Percentiles rank a stretch among this genome's conserved stretches.
These are phyloP conservation scores for Gossypium schwendimanii DNA, from an alignment of 441 rosid species.

Conservation along the genomic window DNA sequence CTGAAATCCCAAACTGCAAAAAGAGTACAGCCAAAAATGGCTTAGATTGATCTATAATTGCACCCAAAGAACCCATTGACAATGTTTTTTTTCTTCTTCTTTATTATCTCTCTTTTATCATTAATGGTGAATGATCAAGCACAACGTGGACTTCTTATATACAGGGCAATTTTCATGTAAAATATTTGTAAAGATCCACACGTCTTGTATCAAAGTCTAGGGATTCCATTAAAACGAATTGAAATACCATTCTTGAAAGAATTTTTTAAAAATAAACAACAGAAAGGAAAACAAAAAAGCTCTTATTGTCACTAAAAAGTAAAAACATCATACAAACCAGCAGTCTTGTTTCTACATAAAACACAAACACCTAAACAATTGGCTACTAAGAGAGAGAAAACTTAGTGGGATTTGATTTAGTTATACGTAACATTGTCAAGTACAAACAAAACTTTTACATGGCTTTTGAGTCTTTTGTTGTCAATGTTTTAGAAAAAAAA, in stretches of 20 bases:
- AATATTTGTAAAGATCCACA: conserved; percentile 14
- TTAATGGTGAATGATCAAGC: conserved; percentile 19
- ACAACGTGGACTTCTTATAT: conserved; percentile 27
- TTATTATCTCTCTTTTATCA: neutral
- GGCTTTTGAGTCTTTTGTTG: neutral
- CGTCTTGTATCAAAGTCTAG: conserved; percentile 32
- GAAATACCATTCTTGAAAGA: neutral
- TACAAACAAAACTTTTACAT: neutral
- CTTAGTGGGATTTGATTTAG: neutral
- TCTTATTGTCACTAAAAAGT: neutral
- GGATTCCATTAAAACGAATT: conserved; percentile 54
- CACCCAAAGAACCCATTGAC: conserved; percentile 17
- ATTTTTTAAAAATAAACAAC: too few relatives aligned
- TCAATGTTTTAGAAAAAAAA: neutral
- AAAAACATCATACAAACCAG: conserved; percentile 3
- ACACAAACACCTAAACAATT: neutral
- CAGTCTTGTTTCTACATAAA: conserved; percentile 12
- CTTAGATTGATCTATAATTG: conserved; percentile 18
- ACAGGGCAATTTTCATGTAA: conserved; percentile 10
- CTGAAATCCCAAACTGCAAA: conserved; percentile 49
- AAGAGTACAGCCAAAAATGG: conserved; percentile 44
- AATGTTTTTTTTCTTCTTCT: neutral
- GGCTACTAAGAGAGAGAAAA: neutral
- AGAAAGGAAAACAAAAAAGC: neutral
- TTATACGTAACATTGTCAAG: neutral